Evolutionary conservation across 768 basidiomycete species (phyloP).

Genomic region (Daedaleopsis sinensis): DNA sequence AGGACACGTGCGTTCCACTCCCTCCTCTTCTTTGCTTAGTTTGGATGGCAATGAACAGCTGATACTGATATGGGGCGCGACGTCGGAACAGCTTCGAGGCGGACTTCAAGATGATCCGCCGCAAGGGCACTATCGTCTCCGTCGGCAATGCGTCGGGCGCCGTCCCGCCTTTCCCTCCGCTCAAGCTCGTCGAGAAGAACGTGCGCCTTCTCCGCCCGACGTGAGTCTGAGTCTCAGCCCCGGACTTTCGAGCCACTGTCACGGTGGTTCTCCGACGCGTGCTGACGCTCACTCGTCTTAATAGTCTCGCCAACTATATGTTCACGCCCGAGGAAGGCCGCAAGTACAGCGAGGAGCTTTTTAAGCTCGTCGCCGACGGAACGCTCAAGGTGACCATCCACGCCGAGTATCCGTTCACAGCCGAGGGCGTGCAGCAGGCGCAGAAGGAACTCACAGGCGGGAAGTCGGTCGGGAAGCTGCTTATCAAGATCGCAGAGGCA

Average conservation of each 20-base stretch:
- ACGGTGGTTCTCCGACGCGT: conserved; percentile 7
- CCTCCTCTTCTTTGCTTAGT: neutral
- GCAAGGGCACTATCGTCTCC: conserved; percentile 89
- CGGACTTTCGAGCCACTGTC: neutral
- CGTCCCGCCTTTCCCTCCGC: conserved; percentile 72
- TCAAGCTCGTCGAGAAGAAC: conserved; percentile 81
- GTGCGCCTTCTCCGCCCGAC: conserved; percentile 76
- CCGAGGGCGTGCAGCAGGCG: conserved; percentile 74
- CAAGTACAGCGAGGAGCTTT: conserved; percentile 68
- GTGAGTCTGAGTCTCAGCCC: conserved; percentile 39
- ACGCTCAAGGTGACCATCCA: conserved; percentile 67
- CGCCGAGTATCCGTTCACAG: conserved; percentile 83
- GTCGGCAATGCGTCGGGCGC: conserved; percentile 92
- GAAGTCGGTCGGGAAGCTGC: conserved; percentile 82
- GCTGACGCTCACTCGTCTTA: neutral
- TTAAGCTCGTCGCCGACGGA: conserved; percentile 59
- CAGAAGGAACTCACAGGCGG: conserved; percentile 77
- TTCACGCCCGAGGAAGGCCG: conserved; percentile 73
- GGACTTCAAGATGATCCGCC: conserved; percentile 77
- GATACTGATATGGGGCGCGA: neutral
- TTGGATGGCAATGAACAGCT: neutral
- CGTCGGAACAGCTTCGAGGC: conserved; percentile 59
- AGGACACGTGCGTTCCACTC: conserved; percentile 72
- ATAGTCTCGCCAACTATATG: conserved; percentile 72
- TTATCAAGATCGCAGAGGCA: conserved; percentile 63